phyloP scores from a whole-genome alignment of 78 protist genomes.

The Protostelium mycophagum region DNA sequence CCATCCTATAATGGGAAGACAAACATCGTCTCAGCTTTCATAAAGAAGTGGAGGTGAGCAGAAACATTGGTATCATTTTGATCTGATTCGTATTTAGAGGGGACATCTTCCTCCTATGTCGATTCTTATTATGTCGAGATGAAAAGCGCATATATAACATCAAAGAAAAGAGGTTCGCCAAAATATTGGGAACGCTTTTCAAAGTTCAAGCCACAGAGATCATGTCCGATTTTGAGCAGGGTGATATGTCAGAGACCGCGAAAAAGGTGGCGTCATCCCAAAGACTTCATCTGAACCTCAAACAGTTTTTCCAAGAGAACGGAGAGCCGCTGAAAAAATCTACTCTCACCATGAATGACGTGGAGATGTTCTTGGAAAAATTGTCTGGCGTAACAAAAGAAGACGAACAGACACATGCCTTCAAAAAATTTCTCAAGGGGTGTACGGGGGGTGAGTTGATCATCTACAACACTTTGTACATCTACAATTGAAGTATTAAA shows the following conservation, averaged over 20 bases:
- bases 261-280: conserved; percentile 17
- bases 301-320: conserved; percentile 27
- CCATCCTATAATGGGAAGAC: conserved; percentile 52
- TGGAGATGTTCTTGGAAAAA: conserved; percentile 50
- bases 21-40: conserved; percentile 21
- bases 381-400: conserved; percentile 42
- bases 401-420: conserved; percentile 47
- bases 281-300: background rate
- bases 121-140: conserved; percentile 52
- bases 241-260: conserved; percentile 66
- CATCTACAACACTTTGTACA: no score
- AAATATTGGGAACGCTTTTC: conserved; percentile 35
- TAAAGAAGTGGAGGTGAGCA: conserved; percentile 12
- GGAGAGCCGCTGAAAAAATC: conserved; percentile 25
- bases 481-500: no score
- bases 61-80: background rate
- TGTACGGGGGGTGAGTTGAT: conserved; percentile 15
- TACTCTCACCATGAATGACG: conserved; percentile 53
- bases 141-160: conserved; percentile 62
- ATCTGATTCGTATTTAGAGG: conserved; percentile 32
- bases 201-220: conserved; percentile 19
- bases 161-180: conserved; percentile 60
- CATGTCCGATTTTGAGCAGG: conserved; percentile 40
- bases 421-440: conserved; percentile 27
- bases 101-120: conserved; percentile 53